Percentiles rank a stretch among this genome's conserved stretches.
These are phyloP conservation scores for Kodamaea anthophila DNA, from an alignment of 1,139 yeast species.

Conservation along the genomic window DNA sequence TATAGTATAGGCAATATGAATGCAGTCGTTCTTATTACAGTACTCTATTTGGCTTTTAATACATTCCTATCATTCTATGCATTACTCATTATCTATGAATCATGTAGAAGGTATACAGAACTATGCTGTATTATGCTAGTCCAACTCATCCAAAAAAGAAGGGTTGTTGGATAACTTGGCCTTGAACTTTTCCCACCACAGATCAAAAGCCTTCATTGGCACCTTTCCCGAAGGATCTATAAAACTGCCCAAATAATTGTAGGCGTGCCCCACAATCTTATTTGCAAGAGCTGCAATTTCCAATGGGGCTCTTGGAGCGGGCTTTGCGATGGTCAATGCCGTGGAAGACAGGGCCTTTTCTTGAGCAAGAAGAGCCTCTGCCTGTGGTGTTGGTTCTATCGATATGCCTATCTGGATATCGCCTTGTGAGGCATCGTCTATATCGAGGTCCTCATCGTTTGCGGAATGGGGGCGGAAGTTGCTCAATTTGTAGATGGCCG, in stretches of 20 bases:
- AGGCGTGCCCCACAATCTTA: constrained; percentile 85
- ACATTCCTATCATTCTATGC: too few species aligned
- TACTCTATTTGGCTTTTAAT: too few species aligned
- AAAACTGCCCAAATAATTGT: constrained; percentile 82
- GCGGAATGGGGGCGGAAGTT: constrained; percentile 31
- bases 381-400: constrained; percentile 66
- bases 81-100: too few species aligned
- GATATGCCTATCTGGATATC: constrained; percentile 75
- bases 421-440: constrained; percentile 11
- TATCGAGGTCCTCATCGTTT: constrained; percentile 23
- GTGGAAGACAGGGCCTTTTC: constrained; percentile 20
- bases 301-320: constrained; percentile 16
- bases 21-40: too few species aligned
- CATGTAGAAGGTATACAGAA: too few species aligned
- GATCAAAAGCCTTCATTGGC: constrained; percentile 82
- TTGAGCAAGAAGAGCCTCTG: constrained; percentile 43
- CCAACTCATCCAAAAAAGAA: constrained; percentile 54
- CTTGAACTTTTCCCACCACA: constrained; percentile 94
- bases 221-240: constrained; percentile 73
- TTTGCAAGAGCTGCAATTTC: constrained; percentile 59
- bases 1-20: too few species aligned
- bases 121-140: too few species aligned
- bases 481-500: constrained; percentile 83
- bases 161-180: constrained; percentile 74
- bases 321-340: constrained; percentile 9